Percentiles rank a stretch among this genome's conserved stretches.
These are phyloP conservation scores for Chaetomium cochliodes DNA, from an alignment of 495 filamentous ascomycete species.

Conservation along the genomic window DNA sequence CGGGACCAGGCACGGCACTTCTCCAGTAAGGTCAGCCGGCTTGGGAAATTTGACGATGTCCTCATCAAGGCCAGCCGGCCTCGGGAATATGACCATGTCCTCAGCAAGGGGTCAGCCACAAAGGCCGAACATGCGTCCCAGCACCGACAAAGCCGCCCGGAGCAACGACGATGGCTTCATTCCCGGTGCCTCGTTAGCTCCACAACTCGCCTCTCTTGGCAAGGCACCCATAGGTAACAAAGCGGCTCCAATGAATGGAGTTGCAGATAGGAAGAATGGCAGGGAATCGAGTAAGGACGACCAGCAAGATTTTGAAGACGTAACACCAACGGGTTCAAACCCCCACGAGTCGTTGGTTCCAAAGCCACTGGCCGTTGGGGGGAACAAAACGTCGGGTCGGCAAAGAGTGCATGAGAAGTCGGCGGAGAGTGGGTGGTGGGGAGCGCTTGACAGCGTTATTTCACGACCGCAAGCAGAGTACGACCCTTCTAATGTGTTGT, in stretches of 20 bases:
- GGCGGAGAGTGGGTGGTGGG: slow-evolving; percentile 40
- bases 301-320: background rate
- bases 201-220: slow-evolving; percentile 3
- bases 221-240: background rate
- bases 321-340: background rate
- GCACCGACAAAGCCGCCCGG: background rate
- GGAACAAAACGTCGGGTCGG: background rate
- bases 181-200: slow-evolving; percentile 13
- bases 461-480: slow-evolving; percentile 10
- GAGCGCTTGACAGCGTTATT: slow-evolving; percentile 17
- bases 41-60: background rate
- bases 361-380: background rate
- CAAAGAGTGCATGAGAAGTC: background rate
- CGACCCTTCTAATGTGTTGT: slow-evolving; percentile 11
- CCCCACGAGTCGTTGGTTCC: slow-evolving; percentile 8
- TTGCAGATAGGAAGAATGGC: background rate
- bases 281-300: background rate
- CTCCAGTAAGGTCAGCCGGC: background rate
- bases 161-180: slow-evolving; percentile 8
- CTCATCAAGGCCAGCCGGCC: background rate
- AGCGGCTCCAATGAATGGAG: background rate
- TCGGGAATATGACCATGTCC: background rate
- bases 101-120: background rate
- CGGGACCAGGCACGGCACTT: background rate
- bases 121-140: background rate